These are phyloP conservation scores for Hypoxylon sp. DNA, from an alignment of 2,329 filamentous ascomycete species.

Conservation along the genomic window DNA sequence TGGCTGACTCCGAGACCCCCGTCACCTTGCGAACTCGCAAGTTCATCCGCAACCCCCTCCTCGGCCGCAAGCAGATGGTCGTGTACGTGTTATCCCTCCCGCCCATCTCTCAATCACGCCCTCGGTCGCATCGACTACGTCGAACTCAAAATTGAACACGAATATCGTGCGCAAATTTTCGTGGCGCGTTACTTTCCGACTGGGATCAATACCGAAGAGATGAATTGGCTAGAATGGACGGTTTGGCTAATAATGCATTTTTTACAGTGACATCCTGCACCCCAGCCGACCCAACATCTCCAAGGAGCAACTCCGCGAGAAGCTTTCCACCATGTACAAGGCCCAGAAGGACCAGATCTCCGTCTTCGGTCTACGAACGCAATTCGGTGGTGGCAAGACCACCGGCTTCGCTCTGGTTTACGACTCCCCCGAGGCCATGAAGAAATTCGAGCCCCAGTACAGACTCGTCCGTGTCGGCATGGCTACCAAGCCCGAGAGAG, in stretches of 20 bases:
- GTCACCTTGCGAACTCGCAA: constrained; percentile 97
- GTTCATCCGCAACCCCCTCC: constrained; percentile 99
- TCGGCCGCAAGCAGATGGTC: constrained; percentile 99
- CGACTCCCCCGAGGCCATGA: constrained; percentile 97
- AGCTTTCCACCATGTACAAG: constrained; percentile 97
- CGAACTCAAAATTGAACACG: constrained; percentile 9
- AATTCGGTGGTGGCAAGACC: constrained; percentile 99
- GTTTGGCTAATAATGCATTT: constrained; percentile 18
- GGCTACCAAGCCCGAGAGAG: constrained; percentile 95
- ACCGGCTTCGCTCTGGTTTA: constrained; percentile 99
- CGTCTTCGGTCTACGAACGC: constrained; percentile 98
- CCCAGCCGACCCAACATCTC: constrained; percentile 98
- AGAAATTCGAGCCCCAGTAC: constrained; percentile 99
- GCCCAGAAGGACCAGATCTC: constrained; percentile 96
- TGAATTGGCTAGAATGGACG: constrained; percentile 9
- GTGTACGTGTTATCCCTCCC: constrained; percentile 76
- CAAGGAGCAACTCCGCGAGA: constrained; percentile 97
- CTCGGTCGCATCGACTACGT: constrained; percentile 1
- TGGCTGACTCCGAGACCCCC: constrained; percentile 85
- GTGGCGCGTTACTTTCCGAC: constrained; percentile 1
- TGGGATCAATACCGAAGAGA: neutral
- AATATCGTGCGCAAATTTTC: neutral
- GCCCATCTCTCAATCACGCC: constrained; percentile 7
- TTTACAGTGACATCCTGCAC: constrained; percentile 95
- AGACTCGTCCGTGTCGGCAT: constrained; percentile 93